Evolutionary conservation across 257 asterid species (phyloP), one percentile per base, ranked within the genome.

Genomic region (Phtheirospermum japonicum): DNA sequence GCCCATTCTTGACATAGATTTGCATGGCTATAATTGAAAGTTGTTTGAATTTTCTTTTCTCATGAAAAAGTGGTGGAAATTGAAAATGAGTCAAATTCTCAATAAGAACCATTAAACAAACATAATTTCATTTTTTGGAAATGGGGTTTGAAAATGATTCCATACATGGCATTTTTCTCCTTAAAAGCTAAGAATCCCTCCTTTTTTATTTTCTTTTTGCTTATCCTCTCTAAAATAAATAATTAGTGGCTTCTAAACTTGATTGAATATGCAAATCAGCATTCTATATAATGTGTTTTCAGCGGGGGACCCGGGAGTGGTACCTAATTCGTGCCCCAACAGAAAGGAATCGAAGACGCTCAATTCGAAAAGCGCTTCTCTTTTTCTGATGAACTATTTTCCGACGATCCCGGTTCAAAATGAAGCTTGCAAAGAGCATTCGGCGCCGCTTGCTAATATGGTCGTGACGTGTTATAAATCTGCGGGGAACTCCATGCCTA

Each of bases 301-400:
- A 92, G 97, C 96, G 68, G 99, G 99, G 68, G 97, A 92, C 75
- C 89, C 89, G 0, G 99, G 99, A 37, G 81, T 89, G 67, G 75
- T 43, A 31, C 81, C 89, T 68, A 82, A 87, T 39, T 83, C 99
- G 2, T 92, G 99, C 76, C 75, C 86, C 7, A 86, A 84, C 61
- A 79, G 99, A 57, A 89, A 85, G 89, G 99, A 92, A 75, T 92
- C 99, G 0, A 92, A 83, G 83, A 71, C 90, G 14, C 93, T 92
- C 72, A 77, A 76, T 72, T 89, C 99, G 4, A 86, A 56, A 75
- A 76, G 88, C 45, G 74, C 86, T 19, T 92, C 99, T 39, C 80
- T 89, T 49, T 83, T 85, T 75, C 82, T 92, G 59, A 82, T 81
- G 85, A 92, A 92, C 69, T 89, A 89, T 61, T 92, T 92, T 66